Evolutionary conservation across 805 yeast genomes (phyloP).

Genomic region (Babjeviella inositovora): DNA sequence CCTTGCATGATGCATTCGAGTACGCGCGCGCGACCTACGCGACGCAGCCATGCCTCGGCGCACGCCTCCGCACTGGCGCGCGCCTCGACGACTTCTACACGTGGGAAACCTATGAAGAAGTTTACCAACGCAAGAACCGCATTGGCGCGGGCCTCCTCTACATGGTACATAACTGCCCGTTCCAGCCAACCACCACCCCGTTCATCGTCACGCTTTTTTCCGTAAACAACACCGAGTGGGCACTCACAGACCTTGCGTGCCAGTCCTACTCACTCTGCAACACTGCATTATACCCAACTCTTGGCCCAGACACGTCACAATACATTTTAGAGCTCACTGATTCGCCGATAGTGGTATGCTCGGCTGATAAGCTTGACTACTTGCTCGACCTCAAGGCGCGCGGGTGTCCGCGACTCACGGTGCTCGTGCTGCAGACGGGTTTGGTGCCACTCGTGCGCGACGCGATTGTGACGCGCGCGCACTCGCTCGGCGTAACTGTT

Average conservation of each 20-base stretch:
- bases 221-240: constrained; percentile 53
- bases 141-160: constrained; percentile 22
- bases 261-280: constrained; percentile 36
- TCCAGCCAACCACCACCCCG: constrained; percentile 4
- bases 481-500: too few relatives aligned
- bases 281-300: constrained; percentile 38
- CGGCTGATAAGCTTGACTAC: too few relatives aligned
- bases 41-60: too few relatives aligned
- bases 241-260: constrained; percentile 52
- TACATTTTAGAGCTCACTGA: constrained; percentile 48
- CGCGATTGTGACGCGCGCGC: too few relatives aligned
- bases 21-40: too few relatives aligned
- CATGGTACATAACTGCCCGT: constrained; percentile 10
- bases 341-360: constrained; percentile 41
- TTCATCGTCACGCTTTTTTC: constrained; percentile 43
- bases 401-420: too few relatives aligned
- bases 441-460: too few relatives aligned
- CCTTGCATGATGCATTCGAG: constrained; percentile 1
- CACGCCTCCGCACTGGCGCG: too few relatives aligned
- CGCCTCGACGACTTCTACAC: constrained; percentile 8
- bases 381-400: too few relatives aligned
- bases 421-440: too few relatives aligned
- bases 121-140: constrained; percentile 12
- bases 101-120: constrained; percentile 10
- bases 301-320: constrained; percentile 43